Conservation (phyloP, 768 basidiomycete species). For the Lentinula guzmanii region DNA sequence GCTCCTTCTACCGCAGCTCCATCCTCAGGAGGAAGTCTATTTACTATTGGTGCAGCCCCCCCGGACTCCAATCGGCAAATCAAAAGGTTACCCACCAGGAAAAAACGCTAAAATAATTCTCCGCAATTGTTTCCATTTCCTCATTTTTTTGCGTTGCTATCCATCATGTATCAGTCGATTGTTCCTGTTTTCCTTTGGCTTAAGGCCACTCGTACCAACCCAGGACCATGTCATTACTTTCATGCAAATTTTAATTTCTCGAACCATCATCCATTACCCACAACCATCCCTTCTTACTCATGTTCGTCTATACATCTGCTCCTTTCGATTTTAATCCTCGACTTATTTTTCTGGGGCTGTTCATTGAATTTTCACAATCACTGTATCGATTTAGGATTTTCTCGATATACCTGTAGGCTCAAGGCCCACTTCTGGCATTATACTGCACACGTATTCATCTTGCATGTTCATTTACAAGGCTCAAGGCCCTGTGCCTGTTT, state of each 20-base stretch:
- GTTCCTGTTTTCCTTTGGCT: background rate
- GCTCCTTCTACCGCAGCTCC: conserved; percentile 16
- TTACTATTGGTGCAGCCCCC: conserved; percentile 59
- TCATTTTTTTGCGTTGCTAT: background rate
- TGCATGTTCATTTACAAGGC: conserved; percentile 2
- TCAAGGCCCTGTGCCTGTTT: conserved; percentile 1
- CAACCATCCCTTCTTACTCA: too few relatives aligned
- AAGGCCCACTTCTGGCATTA: conserved; percentile 6
- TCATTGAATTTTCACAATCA: background rate
- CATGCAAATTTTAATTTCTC: background rate
- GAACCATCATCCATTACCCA: background rate
- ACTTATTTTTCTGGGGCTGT: background rate
- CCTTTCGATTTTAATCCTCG: background rate
- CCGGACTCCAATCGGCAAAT: conserved; percentile 34
- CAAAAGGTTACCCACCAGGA: conserved; percentile 51
- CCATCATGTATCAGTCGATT: background rate
- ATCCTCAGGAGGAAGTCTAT: conserved; percentile 33
- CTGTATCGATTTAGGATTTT: conserved; percentile 8
- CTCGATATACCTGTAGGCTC: conserved; percentile 5
- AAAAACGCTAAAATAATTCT: conserved; percentile 10
- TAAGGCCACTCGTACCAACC: background rate
- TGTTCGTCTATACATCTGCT: background rate
- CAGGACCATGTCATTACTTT: background rate
- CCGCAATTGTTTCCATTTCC: background rate
- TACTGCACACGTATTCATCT: background rate